Base-by-base conservation (phyloP, 2,329 filamentous ascomycete genomes). In the Arthrobotrys megalospora region DNA sequence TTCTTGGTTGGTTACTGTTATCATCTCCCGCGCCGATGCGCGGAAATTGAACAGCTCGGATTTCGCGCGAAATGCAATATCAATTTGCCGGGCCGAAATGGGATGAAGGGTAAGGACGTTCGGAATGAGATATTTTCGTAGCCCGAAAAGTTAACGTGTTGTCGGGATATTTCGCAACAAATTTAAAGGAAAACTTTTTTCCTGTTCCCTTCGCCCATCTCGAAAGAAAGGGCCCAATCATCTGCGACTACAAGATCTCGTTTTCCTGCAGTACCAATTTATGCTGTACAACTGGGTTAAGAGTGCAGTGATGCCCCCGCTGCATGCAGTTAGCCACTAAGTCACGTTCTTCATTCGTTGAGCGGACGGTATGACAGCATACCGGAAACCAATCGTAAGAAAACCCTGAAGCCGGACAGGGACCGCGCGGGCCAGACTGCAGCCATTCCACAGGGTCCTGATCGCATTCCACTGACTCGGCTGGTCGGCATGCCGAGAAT, bases 71-170 rank as follows among this genome's bases (percentile, higher is more conserved):
- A 65, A 62, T 52, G 28, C 19, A 62, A 47, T 38, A 47, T 38
- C 16, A 62, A 66, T 71, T 66, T 71, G 38, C 73, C 73, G 73
- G 73, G 58, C 73, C 73, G 73, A 77, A 77, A 71, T 64, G 67
- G 73, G 72, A 58, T 52, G 60, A 67, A 48, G 55, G 60, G 24
- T 28, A 28, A 52, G 71, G 45, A 63, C 41, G n/a, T 28, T 71
- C 73, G 73, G 73, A 77, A 77, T 77, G 73, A 77, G 73, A 77
- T 77, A 77, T 77, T 77, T 76, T 77, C 60, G 24, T 50, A 67
- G 32, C 67, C 62, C 70, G 63, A 75, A 16, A 45, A n/a, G n/a
- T 28, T 28, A 28, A 28, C 24, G 24, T 28, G 24, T 34, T 52
- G 50, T 77, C 73, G 73, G 73, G 66, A 71, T 52, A 48, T 63